These are phyloP conservation scores for Globisporangium paroecandrum DNA, from an alignment of 352 stramenopile species.

Conservation along the genomic window DNA sequence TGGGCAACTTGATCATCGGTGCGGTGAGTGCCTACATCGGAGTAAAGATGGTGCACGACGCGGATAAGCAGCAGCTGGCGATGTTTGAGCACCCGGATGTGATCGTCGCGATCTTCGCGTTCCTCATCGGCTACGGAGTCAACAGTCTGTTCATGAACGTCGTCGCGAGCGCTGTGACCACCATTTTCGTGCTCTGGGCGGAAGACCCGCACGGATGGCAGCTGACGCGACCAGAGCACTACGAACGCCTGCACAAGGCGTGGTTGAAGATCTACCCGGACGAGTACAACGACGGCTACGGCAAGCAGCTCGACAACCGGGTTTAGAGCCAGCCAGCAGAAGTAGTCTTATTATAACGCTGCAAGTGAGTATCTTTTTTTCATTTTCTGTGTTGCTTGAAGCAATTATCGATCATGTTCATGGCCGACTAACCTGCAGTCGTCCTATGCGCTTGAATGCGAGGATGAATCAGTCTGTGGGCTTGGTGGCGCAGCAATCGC, in stretches of 20 bases:
- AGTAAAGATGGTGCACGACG: slow-evolving; percentile 44
- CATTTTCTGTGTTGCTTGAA: neutral
- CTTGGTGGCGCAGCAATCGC: neutral
- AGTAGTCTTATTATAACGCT: slow-evolving; percentile 1
- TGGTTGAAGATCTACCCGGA: slow-evolving; percentile 83
- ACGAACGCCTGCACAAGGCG: slow-evolving; percentile 63
- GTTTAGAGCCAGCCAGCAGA: slow-evolving; percentile 9
- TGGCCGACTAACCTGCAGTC: neutral
- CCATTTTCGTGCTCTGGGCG: slow-evolving; percentile 81
- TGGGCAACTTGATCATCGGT: slow-evolving; percentile 79
- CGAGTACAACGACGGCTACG: slow-evolving; percentile 81
- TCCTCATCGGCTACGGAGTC: slow-evolving; percentile 69
- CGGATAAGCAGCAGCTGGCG: slow-evolving; percentile 43
- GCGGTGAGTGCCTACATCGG: slow-evolving; percentile 60
- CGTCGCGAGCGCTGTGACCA: slow-evolving; percentile 71
- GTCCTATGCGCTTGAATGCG: neutral
- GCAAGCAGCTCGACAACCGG: slow-evolving; percentile 44
- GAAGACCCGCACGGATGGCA: slow-evolving; percentile 79
- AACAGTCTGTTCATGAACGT: slow-evolving; percentile 78
- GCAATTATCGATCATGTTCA: neutral
- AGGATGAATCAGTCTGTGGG: neutral
- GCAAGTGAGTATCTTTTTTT: neutral
- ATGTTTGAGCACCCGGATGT: slow-evolving; percentile 69
- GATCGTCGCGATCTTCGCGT: slow-evolving; percentile 67
- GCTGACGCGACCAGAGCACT: slow-evolving; percentile 65